Base-by-base conservation (phyloP, 768 basidiomycete species). In the Austroboletus eburneus region DNA sequence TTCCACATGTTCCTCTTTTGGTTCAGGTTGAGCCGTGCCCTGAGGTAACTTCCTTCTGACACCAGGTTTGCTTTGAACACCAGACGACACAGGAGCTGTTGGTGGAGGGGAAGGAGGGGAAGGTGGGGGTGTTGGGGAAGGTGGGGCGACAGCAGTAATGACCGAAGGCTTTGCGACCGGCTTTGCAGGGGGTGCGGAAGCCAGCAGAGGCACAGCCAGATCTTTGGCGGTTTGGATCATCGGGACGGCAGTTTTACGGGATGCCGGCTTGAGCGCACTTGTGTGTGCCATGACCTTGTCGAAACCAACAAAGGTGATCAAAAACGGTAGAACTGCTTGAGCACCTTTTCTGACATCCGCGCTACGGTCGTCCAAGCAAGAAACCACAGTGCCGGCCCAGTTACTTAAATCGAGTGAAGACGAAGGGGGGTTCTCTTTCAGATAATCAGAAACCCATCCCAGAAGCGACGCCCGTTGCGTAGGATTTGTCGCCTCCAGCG, bases 291-390 rank as follows among this genome's bases (percentile, higher is more conserved):
- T 74, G 41, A 98, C 84, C 57, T 81, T 81, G 54, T 92, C 88
- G 59, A 80, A 91, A 5, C 96, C 92, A 25, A 81, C 82, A 39
- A 67, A 80, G 3, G 75, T 68, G 40, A 98, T 83, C 46, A 99
- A 65, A 36, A 72, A 68, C 0, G 92, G 91, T 13, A 99, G 67
- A 23, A 97, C 63, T 2, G 83, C 82, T 54, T 90, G 87, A 5
- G 93, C 91, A 13, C 82, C 84, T 67, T 98, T 98, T 46, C 96
- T 81, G 18, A 98, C 89, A 62, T 99, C 96, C 10, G 77, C 77
- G 58, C 72, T 95, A 24, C 92, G 81, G 64, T 99, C 96, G 60
- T 99, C 96, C 27, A 99, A 76, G 50, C 81, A 92, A 3, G 76
- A 64, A 16, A 99, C 77, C 22, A 89, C 66, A 2, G 80, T 72